A percentile compares a stretch with the other conserved stretches of the same genome.
Conservation (phyloP, 768 basidiomycete species). For the Astraeus odoratus region DNA sequence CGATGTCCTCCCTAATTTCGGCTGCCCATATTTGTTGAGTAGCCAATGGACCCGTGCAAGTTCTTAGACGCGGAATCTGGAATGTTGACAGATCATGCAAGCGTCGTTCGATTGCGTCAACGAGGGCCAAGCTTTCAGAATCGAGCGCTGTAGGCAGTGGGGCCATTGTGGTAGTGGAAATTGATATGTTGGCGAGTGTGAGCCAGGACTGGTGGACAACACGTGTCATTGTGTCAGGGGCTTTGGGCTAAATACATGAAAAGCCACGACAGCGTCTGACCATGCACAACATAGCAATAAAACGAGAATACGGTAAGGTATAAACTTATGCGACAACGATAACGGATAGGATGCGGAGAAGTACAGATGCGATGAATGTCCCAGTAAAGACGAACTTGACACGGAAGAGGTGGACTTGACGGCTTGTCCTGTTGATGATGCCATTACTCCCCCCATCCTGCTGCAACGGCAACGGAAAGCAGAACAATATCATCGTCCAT, state of each 20-base stretch:
- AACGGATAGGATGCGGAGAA: no score
- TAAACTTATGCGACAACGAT: no score
- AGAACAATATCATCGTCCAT: constrained; percentile 12
- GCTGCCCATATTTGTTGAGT: constrained; percentile 68
- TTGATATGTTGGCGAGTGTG: no score
- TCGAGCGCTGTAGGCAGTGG: constrained; percentile 52
- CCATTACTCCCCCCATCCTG: constrained; percentile 10
- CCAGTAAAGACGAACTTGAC: no score
- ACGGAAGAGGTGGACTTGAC: no score
- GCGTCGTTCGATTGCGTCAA: constrained; percentile 48
- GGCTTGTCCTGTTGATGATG: not conserved
- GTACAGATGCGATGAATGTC: no score
- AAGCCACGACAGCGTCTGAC: no score
- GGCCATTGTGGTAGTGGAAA: constrained; percentile 41
- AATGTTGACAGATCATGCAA: constrained; percentile 58
- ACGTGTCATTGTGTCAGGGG: no score
- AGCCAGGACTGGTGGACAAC: no score
- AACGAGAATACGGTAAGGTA: no score
- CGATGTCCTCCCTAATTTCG: constrained; percentile 73
- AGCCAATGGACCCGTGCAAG: constrained; percentile 61
- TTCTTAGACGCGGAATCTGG: constrained; percentile 68
- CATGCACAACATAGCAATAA: no score
- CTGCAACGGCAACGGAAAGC: constrained; percentile 16
- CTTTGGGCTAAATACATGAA: no score
- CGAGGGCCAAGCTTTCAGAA: constrained; percentile 41